Evolutionary conservation across 75 land plant genomes (phyloP), one percentile per base, ranked within the genome.

Genomic region (Pinus tabuliformis): DNA sequence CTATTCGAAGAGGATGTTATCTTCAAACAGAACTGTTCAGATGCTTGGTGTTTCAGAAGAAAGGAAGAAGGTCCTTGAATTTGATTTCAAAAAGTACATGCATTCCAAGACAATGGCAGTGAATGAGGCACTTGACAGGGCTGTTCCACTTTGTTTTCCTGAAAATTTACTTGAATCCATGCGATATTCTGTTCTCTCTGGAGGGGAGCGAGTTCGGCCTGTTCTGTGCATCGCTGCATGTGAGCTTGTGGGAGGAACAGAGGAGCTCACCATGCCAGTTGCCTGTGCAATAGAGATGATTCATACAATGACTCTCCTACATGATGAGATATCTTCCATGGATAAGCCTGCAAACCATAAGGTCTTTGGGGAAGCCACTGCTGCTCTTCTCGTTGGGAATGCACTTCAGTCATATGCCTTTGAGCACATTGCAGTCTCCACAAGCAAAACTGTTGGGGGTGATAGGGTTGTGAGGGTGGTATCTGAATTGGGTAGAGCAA

Each of bases 201-300:
- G 92, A 24, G 94, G 94, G 26, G 87, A 92, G 83, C 75, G 94
- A 3, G 90, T 92, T 59, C 76, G 84, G 3, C 88, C 84, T 3
- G 26, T 74, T 45, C 82, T 86, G 17, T 86, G 88, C 65, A 80
- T 90, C 63, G 92, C 88, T 17, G 83, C 90, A 26, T 90, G 90
- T 73, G 87, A 85, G 79, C 83, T 90, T 33, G 85, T 90, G 4
- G 87, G 86, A 42, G 90, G 90, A 18, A 70, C 26, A 0, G 72
- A 87, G 37, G 73, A 72, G n/a, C n/a, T 62, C n/a, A 88, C 90
- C 37, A 84, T 90, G 79, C 82, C 87, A 18, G n/a, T 85, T 28
- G 92, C 92, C 21, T 82, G 84, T 71, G 89, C 90, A 12, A 73
- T 85, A 59, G 92, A 90, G 84, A 90, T 90, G 92, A 83, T 88